Base-by-base conservation (phyloP, 257 asterid species). In the Ehretia macrophylla region DNA sequence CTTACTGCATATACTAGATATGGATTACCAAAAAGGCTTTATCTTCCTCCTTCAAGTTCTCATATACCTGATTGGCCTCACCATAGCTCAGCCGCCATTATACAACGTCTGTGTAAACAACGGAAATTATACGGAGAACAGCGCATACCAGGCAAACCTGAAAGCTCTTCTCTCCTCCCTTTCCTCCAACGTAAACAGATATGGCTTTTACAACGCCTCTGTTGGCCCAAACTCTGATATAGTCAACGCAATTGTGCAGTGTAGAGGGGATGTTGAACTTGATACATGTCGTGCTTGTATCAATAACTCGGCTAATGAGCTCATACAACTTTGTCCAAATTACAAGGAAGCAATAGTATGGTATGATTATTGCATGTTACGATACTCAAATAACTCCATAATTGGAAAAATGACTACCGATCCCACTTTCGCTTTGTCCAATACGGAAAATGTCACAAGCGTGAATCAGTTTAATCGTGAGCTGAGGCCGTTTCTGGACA, bases 81-180 rank as follows among this genome's bases (percentile, higher is more conserved):
- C 54, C 13, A 17, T n/a, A 17, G 23, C 23, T 8, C 54, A 49
- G 14, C 22, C 22, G 9, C 13, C 5, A 0, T 49, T 17, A 5
- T 10, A 12, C 27, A 0, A 18, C 6, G 0, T 3, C 11, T 49
- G 54, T 21, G 9, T 47, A 14, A 17, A 6, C 11, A 21, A 17
- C n/a, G 69, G 70, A 23, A 65, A 65, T 17, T 73, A 62, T 67
- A 17, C 78, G 0, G 54, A 16, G 4, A 65, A 65, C 59, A 69
- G 74, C 56, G n/a, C 59, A 11, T 75, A 66, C 53, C 20, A 51
- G 19, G 47, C 68, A 0, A 68, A 78, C 42, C 80, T 81, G 18
- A 64, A 73, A 40, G 19, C 62, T 68, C 64, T 78, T 38, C 69
- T 78, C 51, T 51, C 65, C 1, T 62, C 80, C 56, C 60, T 75